Percentiles rank a stretch among this genome's conserved stretches.
Conservation (phyloP, 108 stramenopile genomes). For the Pseudonitzschia delicatissima region DNA sequence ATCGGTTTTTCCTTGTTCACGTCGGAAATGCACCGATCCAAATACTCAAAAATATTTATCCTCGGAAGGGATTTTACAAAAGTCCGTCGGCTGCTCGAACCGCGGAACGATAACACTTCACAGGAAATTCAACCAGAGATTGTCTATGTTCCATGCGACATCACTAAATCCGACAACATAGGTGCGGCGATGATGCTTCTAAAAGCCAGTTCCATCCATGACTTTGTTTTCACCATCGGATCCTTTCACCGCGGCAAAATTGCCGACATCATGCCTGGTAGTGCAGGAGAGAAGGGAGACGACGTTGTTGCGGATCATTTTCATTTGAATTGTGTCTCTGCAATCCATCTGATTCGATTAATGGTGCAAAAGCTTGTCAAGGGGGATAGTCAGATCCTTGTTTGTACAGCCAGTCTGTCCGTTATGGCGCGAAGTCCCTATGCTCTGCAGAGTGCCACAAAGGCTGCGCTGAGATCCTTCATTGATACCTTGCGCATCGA, state of each 20-base stretch:
- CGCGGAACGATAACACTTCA: neutral
- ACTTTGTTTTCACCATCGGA: neutral
- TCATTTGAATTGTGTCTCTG: constrained; percentile 2
- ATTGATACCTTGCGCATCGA: constrained; percentile 7
- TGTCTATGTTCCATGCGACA: constrained; percentile 7
- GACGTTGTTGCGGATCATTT: constrained; percentile 6
- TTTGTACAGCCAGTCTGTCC: neutral
- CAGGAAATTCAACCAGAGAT: neutral
- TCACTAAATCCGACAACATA: neutral
- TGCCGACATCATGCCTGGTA: neutral
- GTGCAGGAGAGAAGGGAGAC: neutral
- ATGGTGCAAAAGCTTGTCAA: neutral
- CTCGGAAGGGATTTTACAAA: neutral
- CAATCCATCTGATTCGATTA: constrained; percentile 5
- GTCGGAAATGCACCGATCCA: neutral
- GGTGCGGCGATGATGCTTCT: neutral
- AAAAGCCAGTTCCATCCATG: neutral
- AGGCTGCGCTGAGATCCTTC: constrained; percentile 4
- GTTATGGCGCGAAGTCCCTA: constrained; percentile 1
- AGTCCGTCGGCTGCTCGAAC: neutral
- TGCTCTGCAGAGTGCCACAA: constrained; percentile 1
- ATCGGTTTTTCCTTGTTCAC: neutral
- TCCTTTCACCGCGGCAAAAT: neutral
- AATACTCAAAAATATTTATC: constrained; percentile 2
- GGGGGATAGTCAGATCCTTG: constrained; percentile 8